Conservation (phyloP, 225 moss, liverwort and hornwort species). For the Marchantia paleacea region DNA sequence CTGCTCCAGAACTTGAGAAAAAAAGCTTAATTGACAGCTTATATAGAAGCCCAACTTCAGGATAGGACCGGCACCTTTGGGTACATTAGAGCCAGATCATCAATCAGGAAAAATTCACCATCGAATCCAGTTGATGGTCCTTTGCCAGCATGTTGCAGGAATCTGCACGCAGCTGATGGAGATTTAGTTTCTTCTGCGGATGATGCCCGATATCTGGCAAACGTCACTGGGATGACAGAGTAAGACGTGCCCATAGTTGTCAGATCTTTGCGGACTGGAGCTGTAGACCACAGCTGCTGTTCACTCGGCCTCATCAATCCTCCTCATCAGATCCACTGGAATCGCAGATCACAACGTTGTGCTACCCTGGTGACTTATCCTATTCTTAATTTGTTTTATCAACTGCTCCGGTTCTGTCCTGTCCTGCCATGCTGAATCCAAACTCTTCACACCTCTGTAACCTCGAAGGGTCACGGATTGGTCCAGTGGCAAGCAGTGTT, state of each 20-base stretch:
- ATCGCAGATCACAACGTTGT: background rate
- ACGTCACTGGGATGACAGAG: background rate
- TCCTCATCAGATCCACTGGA: background rate
- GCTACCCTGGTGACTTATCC: background rate
- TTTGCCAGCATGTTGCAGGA: background rate
- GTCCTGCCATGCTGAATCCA: too few species aligned
- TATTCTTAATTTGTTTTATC: too few species aligned
- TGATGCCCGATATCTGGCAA: background rate
- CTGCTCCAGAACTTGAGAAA: slow-evolving; percentile 10
- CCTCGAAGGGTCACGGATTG: background rate
- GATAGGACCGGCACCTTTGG: background rate
- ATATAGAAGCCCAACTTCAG: background rate
- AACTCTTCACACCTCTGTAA: background rate
- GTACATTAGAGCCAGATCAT: too few species aligned
- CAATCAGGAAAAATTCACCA: background rate
- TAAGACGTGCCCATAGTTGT: background rate
- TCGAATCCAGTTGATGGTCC: background rate
- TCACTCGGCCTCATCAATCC: background rate
- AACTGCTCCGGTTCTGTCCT: too few species aligned
- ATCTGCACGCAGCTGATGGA: background rate
- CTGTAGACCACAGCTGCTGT: background rate
- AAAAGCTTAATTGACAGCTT: background rate
- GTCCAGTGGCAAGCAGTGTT: background rate
- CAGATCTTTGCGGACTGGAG: background rate
- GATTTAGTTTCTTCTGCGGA: background rate